These are phyloP conservation scores for Dothideomycetes sp. DNA, from an alignment of 2,329 filamentous ascomycete species.

Conservation along the genomic window DNA sequence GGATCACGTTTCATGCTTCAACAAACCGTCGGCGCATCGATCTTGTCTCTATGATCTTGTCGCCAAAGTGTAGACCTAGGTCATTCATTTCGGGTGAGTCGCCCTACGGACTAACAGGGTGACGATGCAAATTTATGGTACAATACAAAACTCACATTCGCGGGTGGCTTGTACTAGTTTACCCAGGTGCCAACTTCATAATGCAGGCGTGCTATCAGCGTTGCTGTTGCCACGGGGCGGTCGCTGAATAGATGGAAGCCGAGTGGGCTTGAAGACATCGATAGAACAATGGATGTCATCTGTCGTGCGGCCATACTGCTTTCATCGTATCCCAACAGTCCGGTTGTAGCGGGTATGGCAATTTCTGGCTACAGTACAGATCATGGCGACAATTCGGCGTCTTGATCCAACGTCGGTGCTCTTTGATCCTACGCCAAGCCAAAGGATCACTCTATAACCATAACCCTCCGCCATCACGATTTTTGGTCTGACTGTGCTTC, in stretches of 20 bases:
- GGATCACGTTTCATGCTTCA: too few relatives aligned
- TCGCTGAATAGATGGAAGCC: background rate
- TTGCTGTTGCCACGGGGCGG: background rate
- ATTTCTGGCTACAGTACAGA: too few relatives aligned
- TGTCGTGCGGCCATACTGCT: background rate
- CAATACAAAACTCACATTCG: background rate
- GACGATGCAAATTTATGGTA: background rate
- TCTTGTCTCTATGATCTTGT: background rate
- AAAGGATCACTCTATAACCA: background rate
- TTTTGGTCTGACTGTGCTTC: too few relatives aligned
- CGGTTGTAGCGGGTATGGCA: too few relatives aligned
- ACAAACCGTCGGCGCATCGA: too few relatives aligned
- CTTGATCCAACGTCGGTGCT: background rate
- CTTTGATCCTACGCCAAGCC: background rate
- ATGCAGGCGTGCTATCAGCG: background rate
- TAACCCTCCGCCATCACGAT: background rate
- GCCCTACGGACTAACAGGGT: background rate
- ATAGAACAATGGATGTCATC: background rate
- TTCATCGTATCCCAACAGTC: background rate
- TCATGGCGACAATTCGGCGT: background rate
- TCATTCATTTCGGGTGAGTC: background rate
- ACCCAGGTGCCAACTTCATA: background rate
- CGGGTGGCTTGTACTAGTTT: background rate
- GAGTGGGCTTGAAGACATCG: background rate
- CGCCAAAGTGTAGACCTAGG: background rate